These are phyloP conservation scores for Discostella stelligeroides DNA, from an alignment of 108 stramenopile species.

Conservation along the genomic window DNA sequence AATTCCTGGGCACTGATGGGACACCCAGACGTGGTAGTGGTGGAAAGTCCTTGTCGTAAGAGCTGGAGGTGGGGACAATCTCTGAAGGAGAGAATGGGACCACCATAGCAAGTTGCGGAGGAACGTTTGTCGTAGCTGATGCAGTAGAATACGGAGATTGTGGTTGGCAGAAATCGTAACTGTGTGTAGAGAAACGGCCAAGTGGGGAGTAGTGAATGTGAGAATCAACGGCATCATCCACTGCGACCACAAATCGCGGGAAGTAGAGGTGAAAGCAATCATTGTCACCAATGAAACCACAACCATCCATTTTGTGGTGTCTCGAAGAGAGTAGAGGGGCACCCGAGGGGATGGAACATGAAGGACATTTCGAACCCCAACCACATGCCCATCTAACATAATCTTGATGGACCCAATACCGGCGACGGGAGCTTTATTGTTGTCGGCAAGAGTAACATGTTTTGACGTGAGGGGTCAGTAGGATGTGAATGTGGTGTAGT, in stretches of 20 bases:
- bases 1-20: too few relatives aligned
- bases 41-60: background rate
- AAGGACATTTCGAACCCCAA: constrained; percentile 18
- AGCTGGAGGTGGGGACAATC: background rate
- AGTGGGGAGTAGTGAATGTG: constrained; percentile 8
- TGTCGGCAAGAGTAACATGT: background rate
- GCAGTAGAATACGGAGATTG: background rate
- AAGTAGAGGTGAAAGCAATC: constrained; percentile 16
- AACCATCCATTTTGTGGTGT: constrained; percentile 5
- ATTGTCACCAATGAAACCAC: constrained; percentile 12
- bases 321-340: constrained; percentile 16
- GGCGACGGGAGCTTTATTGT: background rate
- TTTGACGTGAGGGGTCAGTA: background rate
- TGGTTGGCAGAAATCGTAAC: background rate
- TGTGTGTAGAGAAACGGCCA: background rate
- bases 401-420: constrained; percentile 10
- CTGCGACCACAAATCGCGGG: background rate
- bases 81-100: background rate
- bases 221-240: constrained; percentile 17
- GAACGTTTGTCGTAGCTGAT: background rate
- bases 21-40: background rate
- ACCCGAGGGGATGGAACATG: constrained; percentile 17
- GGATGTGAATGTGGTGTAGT: constrained; percentile 11
- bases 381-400: constrained; percentile 11
- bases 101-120: too few relatives aligned